Conservation (phyloP, 1,139 yeast genomes). For the Torulaspora pretoriensis region DNA sequence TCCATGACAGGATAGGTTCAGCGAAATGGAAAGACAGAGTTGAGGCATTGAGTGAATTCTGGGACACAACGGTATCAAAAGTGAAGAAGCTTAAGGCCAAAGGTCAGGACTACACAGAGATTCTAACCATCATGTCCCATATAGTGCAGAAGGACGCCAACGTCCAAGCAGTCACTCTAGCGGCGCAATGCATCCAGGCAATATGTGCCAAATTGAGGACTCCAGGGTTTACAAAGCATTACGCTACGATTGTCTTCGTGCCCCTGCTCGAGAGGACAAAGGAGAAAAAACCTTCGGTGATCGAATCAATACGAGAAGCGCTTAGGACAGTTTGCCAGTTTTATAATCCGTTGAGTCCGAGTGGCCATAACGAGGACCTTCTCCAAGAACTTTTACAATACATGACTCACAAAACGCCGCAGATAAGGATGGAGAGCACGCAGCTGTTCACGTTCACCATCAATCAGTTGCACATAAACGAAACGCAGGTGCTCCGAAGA, state of each 20-base stretch:
- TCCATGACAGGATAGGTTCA: conserved; percentile 52
- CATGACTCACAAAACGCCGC: conserved; percentile 79
- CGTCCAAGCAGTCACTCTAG: conserved; percentile 76
- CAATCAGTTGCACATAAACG: conserved; percentile 31
- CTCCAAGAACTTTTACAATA: conserved; percentile 57
- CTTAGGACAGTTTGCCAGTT: conserved; percentile 56
- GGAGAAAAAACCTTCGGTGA: conserved; percentile 78
- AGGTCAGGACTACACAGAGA: conserved; percentile 63
- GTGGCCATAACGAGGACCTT: conserved; percentile 53
- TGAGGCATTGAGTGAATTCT: conserved; percentile 72
- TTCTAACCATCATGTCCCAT: conserved; percentile 60
- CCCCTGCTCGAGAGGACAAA: conserved; percentile 79
- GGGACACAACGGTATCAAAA: conserved; percentile 42
- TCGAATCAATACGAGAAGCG: conserved; percentile 63
- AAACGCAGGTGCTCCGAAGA: conserved; percentile 40
- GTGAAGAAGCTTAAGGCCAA: conserved; percentile 44
- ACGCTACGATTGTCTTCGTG: conserved; percentile 50
- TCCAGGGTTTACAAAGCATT: conserved; percentile 46
- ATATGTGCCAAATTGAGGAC: conserved; percentile 65
- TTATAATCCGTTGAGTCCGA: conserved; percentile 27
- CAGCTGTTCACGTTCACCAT: conserved; percentile 65
- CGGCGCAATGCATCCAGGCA: conserved; percentile 63
- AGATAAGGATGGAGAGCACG: conserved; percentile 66
- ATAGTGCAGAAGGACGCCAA: conserved; percentile 80
- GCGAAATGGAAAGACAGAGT: conserved; percentile 90